Base-by-base conservation (phyloP, 2,329 filamentous ascomycete genomes). In the Dactylellina cionopaga region DNA sequence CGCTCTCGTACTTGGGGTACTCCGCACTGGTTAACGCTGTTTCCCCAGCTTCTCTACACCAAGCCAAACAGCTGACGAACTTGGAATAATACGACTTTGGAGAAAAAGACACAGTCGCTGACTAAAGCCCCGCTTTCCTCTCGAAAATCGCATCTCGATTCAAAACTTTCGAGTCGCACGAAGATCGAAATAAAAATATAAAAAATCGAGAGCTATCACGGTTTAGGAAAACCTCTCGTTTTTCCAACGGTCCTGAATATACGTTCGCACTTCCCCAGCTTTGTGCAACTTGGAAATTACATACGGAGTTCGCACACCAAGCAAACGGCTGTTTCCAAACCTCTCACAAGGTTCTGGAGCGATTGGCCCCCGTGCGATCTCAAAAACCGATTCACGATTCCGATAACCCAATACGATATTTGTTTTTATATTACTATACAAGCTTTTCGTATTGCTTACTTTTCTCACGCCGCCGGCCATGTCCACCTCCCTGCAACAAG, bases 271-370 rank as follows among this genome's bases (percentile, higher is more conserved):
- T 60, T 68, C 54, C 54, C 54, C 44, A 59, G 54, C 43, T 62
- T 70, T 49, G 65, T 63, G 37, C 56, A 31, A 63, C 56, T 44
- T 62, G 65, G 65, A 70, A 70, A 70, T 70, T 63, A 35, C 47
- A 63, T 24, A 70, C 56, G 56, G 65, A 43, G 55, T 47, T 22
- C 49, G 56, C 47, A 62, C 60, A 64, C 39, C 19, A 49, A 29
- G 46, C 41, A 24, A 58, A 17, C 62, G 35, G 31, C 35, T 55
- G 51, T 62, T 62, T 51, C 56, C 43, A 41, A 51, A 3, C 17
- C 43, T 51, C 43, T 51, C 43, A 51, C 56, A 51, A 39, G 29
- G 27, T 37, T 41, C 51, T 7, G 11, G 29, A 22, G 17, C n/a
- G 27, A 55, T 55, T 55, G 51, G 33, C 13, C 15, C 51, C 17